A percentile compares a stretch with the other conserved stretches of the same genome.
Evolutionary conservation across 2,329 filamentous ascomycete species (phyloP).

Genomic region (Akanthomyces muscarius): DNA sequence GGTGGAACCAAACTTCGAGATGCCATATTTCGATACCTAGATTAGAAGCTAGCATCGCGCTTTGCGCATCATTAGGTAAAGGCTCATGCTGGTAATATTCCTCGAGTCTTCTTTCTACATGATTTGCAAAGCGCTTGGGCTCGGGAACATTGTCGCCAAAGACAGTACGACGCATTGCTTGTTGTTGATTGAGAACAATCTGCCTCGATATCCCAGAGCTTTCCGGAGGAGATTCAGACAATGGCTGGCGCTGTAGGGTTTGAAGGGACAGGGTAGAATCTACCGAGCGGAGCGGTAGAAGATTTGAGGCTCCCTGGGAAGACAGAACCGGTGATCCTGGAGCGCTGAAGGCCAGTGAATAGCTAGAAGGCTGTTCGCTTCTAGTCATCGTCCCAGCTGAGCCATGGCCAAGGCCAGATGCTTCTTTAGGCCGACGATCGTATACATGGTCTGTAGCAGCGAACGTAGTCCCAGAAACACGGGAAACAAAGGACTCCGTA

Average conservation of each 20-base stretch:
- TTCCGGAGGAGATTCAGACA: constrained; percentile 19
- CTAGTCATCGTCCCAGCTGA: constrained; percentile 10
- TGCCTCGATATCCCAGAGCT: constrained; percentile 34
- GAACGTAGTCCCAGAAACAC: constrained; percentile 33
- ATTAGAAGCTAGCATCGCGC: constrained; percentile 52
- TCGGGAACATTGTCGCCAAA: constrained; percentile 38
- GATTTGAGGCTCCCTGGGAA: not conserved
- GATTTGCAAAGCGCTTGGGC: constrained; percentile 43
- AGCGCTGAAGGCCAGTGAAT: not conserved
- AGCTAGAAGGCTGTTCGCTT: not conserved
- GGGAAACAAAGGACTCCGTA: constrained; percentile 29
- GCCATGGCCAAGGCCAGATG: not conserved
- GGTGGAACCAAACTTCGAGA: constrained; percentile 53
- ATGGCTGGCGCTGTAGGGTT: constrained; percentile 21
- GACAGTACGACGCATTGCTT: constrained; percentile 36
- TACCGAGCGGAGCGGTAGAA: not conserved
- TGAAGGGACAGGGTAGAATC: constrained; percentile 22
- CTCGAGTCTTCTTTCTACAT: constrained; percentile 48
- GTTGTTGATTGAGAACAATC: constrained; percentile 44
- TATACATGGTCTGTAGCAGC: constrained; percentile 27
- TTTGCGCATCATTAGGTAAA: constrained; percentile 45
- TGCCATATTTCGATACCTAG: constrained; percentile 48
- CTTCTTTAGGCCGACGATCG: not conserved
- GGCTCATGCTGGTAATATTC: constrained; percentile 49
- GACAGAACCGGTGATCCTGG: constrained; percentile 8